A percentile compares a stretch with the other conserved stretches of the same genome.
phyloP scores from a whole-genome alignment of 208 protist species.

The Herpetomonas tarakana region DNA sequence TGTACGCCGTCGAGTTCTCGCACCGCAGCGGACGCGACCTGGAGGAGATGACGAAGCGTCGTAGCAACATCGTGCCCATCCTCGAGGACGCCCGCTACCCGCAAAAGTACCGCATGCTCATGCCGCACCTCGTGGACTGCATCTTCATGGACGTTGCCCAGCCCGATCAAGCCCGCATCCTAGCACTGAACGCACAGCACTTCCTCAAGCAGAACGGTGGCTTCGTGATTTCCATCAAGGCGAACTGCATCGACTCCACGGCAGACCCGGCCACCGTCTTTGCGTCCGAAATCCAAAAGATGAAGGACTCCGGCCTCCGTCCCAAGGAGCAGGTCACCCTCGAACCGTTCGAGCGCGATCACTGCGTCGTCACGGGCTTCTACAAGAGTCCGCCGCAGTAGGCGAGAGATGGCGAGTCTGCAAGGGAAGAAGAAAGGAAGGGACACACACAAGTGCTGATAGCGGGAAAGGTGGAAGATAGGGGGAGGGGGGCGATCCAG shows the following conservation, averaged over 20 bases:
- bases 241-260: constrained; percentile 99
- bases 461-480: neutral
- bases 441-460: too few relatives aligned
- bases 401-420: constrained; percentile 9
- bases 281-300: constrained; percentile 95
- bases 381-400: constrained; percentile 77
- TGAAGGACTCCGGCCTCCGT: constrained; percentile 96
- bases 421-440: neutral
- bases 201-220: constrained; percentile 99
- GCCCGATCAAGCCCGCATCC: constrained; percentile 99
- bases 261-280: constrained; percentile 96
- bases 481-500: neutral
- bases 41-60: constrained; percentile 99
- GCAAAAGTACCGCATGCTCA: constrained; percentile 99
- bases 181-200: constrained; percentile 98
- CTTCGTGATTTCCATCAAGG: constrained; percentile 99
- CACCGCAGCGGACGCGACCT: constrained; percentile 99
- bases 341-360: constrained; percentile 99
- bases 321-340: constrained; percentile 98
- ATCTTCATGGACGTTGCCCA: constrained; percentile 99
- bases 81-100: constrained; percentile 99
- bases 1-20: constrained; percentile 99
- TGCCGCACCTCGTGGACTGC: constrained; percentile 98
- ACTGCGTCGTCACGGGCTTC: constrained; percentile 95
- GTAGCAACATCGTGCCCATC: constrained; percentile 99